Evolutionary conservation across 805 yeast species (phyloP), one percentile per base, ranked within the genome.

Genomic region (Candida alai): DNA sequence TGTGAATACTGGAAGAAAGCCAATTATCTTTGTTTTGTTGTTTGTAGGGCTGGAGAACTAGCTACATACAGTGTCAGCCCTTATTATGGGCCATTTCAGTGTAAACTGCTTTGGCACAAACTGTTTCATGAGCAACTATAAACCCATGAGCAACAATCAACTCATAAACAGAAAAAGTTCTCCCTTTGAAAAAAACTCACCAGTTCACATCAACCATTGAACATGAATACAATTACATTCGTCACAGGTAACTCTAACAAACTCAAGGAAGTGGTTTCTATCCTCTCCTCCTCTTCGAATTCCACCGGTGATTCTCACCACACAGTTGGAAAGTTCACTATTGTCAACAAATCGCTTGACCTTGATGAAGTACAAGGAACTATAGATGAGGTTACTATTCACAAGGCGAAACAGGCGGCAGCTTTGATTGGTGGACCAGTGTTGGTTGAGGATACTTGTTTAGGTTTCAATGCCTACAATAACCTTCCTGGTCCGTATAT

Each of bases 371-470:
- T 93, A 29, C 99, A 93, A 61, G 98, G 96, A 19, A 62, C 90
- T 15, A 73, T 88, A 30, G 80, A 80, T 26, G 84, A 84, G 35
- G 90, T 93, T 27, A 84, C 96, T 0, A 69, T 67, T 28, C 85
- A 79, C 51, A 93, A 93, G 56, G 86, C 94, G 37, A 61, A 69
- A 48, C 70, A 79, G 9, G 96, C 96, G 2, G 83, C 90, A 5
- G 51, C 57, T 9, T 52, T 74, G 6, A 56, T 79, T 3, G 54
- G 67, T 3, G 93, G 95, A 0, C 90, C 97, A 0, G 97, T 87
- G 0, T 68, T 93, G 37, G 96, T 89, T 3, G 99, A 93, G 54
- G 99, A 93, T 51, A 93, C 98, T 0, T 89, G 95, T 32, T 72
- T 93, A 24, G 85, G 83, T 4, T 93, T 84, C 58, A 73, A 73